Percentiles rank a stretch among this genome's conserved stretches.
phyloP scores from a whole-genome alignment of 371 early-diverging fungal species.

The Lichtheimia corymbifera region DNA sequence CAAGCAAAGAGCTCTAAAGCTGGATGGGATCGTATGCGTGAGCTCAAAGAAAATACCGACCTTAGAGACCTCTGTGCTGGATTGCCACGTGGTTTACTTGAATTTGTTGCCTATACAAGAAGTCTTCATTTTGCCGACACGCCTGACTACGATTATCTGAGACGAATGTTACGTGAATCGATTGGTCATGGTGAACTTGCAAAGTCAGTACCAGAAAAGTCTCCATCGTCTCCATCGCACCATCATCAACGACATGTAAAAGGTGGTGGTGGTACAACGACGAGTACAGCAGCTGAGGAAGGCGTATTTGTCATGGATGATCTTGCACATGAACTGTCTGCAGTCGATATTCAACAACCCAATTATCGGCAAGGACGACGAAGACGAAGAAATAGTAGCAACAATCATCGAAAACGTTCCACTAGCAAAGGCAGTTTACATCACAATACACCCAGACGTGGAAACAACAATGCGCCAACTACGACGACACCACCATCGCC shows the following conservation, averaged over 20 bases:
- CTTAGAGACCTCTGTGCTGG: conserved; percentile 60
- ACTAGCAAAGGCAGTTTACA: conserved; percentile 1
- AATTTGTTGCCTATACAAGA: conserved; percentile 74
- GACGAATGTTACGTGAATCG: conserved; percentile 40
- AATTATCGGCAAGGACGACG: conserved; percentile 6
- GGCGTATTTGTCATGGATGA: conserved; percentile 29
- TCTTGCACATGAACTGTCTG: conserved; percentile 18
- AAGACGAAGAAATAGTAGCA: conserved; percentile 1
- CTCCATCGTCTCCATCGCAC: neutral
- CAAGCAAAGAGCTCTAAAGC: conserved; percentile 56
- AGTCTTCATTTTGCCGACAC: conserved; percentile 84
- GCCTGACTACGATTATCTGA: conserved; percentile 84
- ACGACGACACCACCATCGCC: conserved; percentile 8
- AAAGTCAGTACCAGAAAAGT: neutral
- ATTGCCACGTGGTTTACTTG: conserved; percentile 56
- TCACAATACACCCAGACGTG: conserved; percentile 2
- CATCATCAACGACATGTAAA: neutral
- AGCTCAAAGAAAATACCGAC: conserved; percentile 53
- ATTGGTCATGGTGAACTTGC: neutral
- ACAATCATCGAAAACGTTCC: conserved; percentile 3
- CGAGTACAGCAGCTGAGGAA: conserved; percentile 8
- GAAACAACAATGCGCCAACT: neutral
- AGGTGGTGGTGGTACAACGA: neutral
- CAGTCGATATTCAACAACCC: conserved; percentile 2
- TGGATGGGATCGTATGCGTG: conserved; percentile 66